Conservation (phyloP, 2,329 filamentous ascomycete species). For the Microdochium trichocladiopsis region DNA sequence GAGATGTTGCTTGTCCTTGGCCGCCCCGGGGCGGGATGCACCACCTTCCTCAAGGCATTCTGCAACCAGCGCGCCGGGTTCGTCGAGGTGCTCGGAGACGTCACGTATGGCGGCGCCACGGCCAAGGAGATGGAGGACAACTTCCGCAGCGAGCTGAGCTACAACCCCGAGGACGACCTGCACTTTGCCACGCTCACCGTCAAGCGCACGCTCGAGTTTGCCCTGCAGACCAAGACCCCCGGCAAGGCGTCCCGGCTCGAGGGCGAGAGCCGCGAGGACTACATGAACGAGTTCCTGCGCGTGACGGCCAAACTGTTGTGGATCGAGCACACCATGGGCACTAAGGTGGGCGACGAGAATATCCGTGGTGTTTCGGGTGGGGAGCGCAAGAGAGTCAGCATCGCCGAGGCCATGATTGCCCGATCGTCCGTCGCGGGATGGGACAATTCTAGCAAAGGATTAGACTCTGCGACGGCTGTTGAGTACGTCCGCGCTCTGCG, state of each 20-base stretch:
- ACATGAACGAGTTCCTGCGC: conserved; percentile 25
- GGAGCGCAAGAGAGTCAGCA: conserved; percentile 68
- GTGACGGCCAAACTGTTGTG: conserved; percentile 59
- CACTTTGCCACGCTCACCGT: conserved; percentile 66
- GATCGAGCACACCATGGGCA: conserved; percentile 59
- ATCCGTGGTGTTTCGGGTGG: conserved; percentile 56
- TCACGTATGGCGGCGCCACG: conserved; percentile 50
- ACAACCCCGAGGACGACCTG: conserved; percentile 60
- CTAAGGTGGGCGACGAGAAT: conserved; percentile 61
- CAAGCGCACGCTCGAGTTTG: conserved; percentile 60
- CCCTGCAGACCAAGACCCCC: conserved; percentile 57
- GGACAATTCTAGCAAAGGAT: conserved; percentile 62
- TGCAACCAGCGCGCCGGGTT: conserved; percentile 63
- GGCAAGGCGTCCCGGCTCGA: conserved; percentile 48
- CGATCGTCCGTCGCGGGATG: conserved; percentile 56
- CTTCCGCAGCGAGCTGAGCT: conserved; percentile 58
- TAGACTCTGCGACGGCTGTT: conserved; percentile 59
- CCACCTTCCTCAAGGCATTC: conserved; percentile 53
- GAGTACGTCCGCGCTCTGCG: conserved; percentile 59
- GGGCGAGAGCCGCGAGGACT: conserved; percentile 52
- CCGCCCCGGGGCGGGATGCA: conserved; percentile 50
- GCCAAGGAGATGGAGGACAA: conserved; percentile 38
- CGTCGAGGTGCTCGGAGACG: conserved; percentile 55
- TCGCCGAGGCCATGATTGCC: conserved; percentile 61
- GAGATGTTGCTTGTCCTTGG: conserved; percentile 53